Evolutionary conservation across 805 yeast species (phyloP), one percentile per base, ranked within the genome.

Genomic region (Wickerhamomyces queroliae): DNA sequence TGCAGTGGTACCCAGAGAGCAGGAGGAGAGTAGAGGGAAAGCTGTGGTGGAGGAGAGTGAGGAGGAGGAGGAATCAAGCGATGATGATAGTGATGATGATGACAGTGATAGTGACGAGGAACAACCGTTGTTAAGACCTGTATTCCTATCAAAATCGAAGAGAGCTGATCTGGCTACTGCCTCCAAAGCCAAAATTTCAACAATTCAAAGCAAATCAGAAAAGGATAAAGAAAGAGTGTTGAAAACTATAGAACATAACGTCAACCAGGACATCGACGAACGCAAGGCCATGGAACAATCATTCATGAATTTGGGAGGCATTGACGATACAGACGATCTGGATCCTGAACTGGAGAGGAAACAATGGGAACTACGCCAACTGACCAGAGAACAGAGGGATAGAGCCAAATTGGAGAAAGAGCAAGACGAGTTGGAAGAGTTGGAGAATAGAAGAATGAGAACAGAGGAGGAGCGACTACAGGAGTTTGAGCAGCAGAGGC

Each of bases 301-400:
- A 13, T 42, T 50, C 17, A 58, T 56, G 15, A 52, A 58, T 33
- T 39, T 49, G 17, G 58, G 53, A 3, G 66, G 50, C 0, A 51
- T 74, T 0, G 84, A 80, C 47, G 89, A 81, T 48, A 72, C 81
- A 0, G 86, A 81, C 47, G 78, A 70, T 26, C 28, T 72, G 5
- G 78, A 78, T 41, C 77, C 81, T 0, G 74, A 2, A 62, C 75
- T 13, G 67, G 78, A 57, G 75, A 71, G 54, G 74, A 77, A 47
- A 64, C 78, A 50, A 77, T 77, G 25, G 75, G 80, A 39, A 70
- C 72, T 34, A 67, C 79, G 62, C 70, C 77, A 52, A 58, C 78
- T 48, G 63, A 70, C 45, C 72, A 71, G 58, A 70, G 65, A 37
- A 39, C 26, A 58, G 45, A 45, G 61, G 41, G 48, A 47, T 15